Percentiles rank a stretch among this genome's conserved stretches.
Evolutionary conservation across 2,329 filamentous ascomycete genomes (phyloP).

Genomic region (Cercospora berteroae): DNA sequence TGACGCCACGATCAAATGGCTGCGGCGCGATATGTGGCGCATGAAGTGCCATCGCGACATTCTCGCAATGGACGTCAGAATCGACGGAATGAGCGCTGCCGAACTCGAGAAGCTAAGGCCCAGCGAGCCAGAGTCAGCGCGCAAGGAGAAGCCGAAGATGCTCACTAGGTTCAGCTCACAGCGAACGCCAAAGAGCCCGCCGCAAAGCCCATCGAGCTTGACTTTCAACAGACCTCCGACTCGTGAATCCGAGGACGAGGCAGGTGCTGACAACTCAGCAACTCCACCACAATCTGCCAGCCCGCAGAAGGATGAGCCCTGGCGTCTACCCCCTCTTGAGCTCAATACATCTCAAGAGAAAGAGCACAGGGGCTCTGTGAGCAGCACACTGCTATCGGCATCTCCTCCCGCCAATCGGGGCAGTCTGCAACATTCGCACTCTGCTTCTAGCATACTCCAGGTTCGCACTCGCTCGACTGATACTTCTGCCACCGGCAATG

Average conservation of each 20-base stretch:
- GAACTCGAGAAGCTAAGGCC: slow-evolving; percentile 26
- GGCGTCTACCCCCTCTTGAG: slow-evolving; percentile 38
- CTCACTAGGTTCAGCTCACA: slow-evolving; percentile 27
- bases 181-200: slow-evolving; percentile 25
- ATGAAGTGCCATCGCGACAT: slow-evolving; percentile 89
- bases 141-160: slow-evolving; percentile 29
- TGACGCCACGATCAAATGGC: slow-evolving; percentile 88
- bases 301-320: slow-evolving; percentile 26
- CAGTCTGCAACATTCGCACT: slow-evolving; percentile 33
- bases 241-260: slow-evolving; percentile 36
- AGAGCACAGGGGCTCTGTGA: slow-evolving; percentile 38
- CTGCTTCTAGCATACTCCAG: slow-evolving; percentile 31
- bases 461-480: slow-evolving; percentile 25
- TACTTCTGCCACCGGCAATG: slow-evolving; percentile 23
- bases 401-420: slow-evolving; percentile 25
- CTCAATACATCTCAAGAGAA: slow-evolving; percentile 31
- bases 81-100: slow-evolving; percentile 55
- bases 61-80: slow-evolving; percentile 77
- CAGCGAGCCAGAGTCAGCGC: slow-evolving; percentile 24
- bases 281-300: slow-evolving; percentile 46
- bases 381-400: slow-evolving; percentile 31
- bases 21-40: slow-evolving; percentile 89
- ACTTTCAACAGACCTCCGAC: slow-evolving; percentile 26
- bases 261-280: slow-evolving; percentile 44
- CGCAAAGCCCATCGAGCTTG: slow-evolving; percentile 29